Percentiles rank a stretch among this genome's conserved stretches.
Conservation (phyloP, 768 basidiomycete genomes). For the Suillus variegatus region DNA sequence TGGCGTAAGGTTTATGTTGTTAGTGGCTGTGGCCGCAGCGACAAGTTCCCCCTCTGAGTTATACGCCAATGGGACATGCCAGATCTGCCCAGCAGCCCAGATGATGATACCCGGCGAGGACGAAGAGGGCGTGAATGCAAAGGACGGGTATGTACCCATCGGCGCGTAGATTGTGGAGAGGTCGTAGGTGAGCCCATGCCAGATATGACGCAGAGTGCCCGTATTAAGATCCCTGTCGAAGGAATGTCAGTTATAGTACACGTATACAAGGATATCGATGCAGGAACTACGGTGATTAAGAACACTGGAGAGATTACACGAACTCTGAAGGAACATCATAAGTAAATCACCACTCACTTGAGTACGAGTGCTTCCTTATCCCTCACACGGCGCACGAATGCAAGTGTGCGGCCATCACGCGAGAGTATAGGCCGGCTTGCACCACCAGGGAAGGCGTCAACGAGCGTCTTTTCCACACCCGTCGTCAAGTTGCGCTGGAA, state of each 20-base stretch:
- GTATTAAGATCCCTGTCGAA: slow-evolving; percentile 59
- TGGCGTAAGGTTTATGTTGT: slow-evolving; percentile 29
- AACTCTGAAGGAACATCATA: no score
- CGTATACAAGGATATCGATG: neutral
- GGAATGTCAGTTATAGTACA: slow-evolving; percentile 5
- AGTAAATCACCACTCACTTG: slow-evolving; percentile 46
- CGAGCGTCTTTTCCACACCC: slow-evolving; percentile 50
- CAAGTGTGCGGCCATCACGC: slow-evolving; percentile 65
- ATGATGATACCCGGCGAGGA: slow-evolving; percentile 54
- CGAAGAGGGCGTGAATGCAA: slow-evolving; percentile 63
- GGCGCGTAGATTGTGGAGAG: slow-evolving; percentile 64
- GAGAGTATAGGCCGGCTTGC: slow-evolving; percentile 74
- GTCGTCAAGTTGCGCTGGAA: slow-evolving; percentile 67
- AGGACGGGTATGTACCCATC: slow-evolving; percentile 81
- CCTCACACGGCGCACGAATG: slow-evolving; percentile 71
- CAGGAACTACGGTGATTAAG: neutral
- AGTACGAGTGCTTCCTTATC: slow-evolving; percentile 74
- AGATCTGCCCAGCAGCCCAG: slow-evolving; percentile 75
- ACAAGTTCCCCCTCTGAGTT: slow-evolving; percentile 57
- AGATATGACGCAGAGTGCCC: slow-evolving; percentile 63
- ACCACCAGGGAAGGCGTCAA: slow-evolving; percentile 63
- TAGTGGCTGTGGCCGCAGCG: slow-evolving; percentile 15
- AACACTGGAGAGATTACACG: neutral
- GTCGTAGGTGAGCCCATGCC: slow-evolving; percentile 73
- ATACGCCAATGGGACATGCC: slow-evolving; percentile 55